Conservation (phyloP, 805 yeast genomes). For the Metschnikowia similis region DNA sequence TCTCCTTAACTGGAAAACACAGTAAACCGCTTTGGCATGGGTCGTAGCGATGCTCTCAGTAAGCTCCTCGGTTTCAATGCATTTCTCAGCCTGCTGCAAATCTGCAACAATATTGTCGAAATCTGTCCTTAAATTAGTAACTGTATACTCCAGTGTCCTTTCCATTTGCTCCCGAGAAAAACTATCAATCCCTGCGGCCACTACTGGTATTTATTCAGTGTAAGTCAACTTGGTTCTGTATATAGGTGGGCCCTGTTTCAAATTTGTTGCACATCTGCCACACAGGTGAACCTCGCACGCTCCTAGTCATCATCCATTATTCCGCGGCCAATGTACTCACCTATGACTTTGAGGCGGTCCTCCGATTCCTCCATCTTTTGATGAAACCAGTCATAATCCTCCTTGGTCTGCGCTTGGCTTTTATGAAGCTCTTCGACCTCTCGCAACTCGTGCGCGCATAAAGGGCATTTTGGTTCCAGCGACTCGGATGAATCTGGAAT, state of each 20-base stretch:
- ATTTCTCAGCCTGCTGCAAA: constrained; percentile 1
- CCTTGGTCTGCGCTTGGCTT: constrained; percentile 59
- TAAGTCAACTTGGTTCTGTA: not conserved
- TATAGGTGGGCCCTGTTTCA: constrained; percentile 5
- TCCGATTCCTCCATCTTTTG: constrained; percentile 48
- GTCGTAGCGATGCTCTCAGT: not conserved
- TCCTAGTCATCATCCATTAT: constrained; percentile 52
- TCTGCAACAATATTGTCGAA: not conserved
- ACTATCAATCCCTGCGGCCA: not conserved
- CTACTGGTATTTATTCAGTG: not conserved
- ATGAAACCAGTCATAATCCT: constrained; percentile 59
- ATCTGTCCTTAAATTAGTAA: not conserved
- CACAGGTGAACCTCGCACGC: not conserved
- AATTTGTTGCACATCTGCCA: constrained; percentile 14
- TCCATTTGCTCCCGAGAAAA: not conserved
- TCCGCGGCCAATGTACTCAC: constrained; percentile 85
- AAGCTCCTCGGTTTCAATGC: not conserved
- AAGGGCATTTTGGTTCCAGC: constrained; percentile 52
- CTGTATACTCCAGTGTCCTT: not conserved
- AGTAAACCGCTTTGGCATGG: constrained; percentile 2
- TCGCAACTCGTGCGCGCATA: constrained; percentile 69
- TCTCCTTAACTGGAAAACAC: not conserved
- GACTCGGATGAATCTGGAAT: constrained; percentile 16
- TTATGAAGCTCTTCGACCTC: constrained; percentile 54
- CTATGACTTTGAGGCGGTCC: constrained; percentile 69